Evolutionary conservation across 768 basidiomycete species (phyloP), one percentile per base, ranked within the genome.

Genomic region (Tylopilus intermedius): DNA sequence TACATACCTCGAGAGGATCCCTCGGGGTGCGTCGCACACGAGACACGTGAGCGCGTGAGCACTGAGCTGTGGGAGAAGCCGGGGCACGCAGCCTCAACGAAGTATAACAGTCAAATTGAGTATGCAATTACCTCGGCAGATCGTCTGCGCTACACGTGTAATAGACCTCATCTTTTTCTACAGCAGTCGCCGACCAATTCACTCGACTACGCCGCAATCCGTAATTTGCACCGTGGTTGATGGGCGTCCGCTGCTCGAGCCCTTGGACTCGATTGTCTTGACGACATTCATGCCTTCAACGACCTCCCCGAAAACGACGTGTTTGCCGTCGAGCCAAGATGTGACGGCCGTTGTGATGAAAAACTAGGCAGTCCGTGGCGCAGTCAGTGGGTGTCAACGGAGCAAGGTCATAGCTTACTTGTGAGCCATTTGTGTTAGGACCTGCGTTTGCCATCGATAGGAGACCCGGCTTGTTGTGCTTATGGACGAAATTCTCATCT

Each of bases 391-490:
- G 11, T 40, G 8, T 11, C 15, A 29, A 15, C 37, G 35, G n/a
- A 24, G 38, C 43, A 11, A 22, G 29, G 13, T 2, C 9, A 22
- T 26, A 1, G 58, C 73, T 50, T 48, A 83, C 80, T 68, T 89
- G 89, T 13, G 88, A 90, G 33, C 90, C 88, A 53, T 89, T 90
- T 37, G 88, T 89, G 71, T 87, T 80, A 1, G 74, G 74, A 46
- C 92, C 91, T 33, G 91, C 89, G 60, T 90, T 96, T 37, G 94
- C 94, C 88, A 90, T 90, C 39, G 86, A 87, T 57, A 91, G 77
- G 21, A 88, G 70, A 62, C 79, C 84, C 8, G 83, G 79, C 62
- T 78, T 80, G 59, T 71, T 68, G 67, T 90, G 89, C 55, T 74
- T 76, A 52, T 80, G 66, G 51, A 74, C 66, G 69, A 90, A 90